A percentile compares a stretch with the other conserved stretches of the same genome.
Evolutionary conservation across 2,329 filamentous ascomycete species (phyloP).

Genomic region (Pyrenophora graminea): DNA sequence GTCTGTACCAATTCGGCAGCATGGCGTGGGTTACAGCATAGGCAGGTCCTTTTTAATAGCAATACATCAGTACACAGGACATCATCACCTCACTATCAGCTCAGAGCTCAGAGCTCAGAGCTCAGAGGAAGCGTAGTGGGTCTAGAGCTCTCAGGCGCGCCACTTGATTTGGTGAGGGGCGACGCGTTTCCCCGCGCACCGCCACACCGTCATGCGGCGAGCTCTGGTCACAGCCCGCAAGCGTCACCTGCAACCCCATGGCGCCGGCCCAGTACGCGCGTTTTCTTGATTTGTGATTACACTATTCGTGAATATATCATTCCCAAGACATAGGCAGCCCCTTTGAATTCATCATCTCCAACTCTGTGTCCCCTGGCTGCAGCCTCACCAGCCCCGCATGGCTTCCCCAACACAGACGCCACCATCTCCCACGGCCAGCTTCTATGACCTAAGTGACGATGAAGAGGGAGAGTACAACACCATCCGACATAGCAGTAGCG

Average conservation of each 20-base stretch:
- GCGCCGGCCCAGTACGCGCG: slow-evolving; percentile 11
- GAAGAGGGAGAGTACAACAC: slow-evolving; percentile 96
- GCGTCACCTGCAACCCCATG: slow-evolving; percentile 21
- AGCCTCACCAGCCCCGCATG: slow-evolving; percentile 34
- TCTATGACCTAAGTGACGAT: slow-evolving; percentile 95
- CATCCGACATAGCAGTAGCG: slow-evolving; percentile 76
- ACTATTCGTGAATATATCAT: background rate
- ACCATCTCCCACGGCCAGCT: slow-evolving; percentile 80
- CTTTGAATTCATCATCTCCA: background rate
- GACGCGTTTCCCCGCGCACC: slow-evolving; percentile 13
- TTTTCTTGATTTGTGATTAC: background rate
- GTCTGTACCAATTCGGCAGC: slow-evolving; percentile 1
- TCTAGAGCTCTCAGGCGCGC: background rate
- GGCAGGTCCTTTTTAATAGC: slow-evolving; percentile 6
- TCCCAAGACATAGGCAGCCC: too few species aligned
- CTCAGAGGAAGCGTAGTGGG: background rate
- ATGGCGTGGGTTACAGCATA: slow-evolving; percentile 10
- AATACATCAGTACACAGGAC: background rate
- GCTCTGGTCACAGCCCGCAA: slow-evolving; percentile 15
- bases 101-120: background rate
- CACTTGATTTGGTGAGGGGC: slow-evolving; percentile 6
- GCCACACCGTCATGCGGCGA: slow-evolving; percentile 13
- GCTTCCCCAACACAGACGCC: slow-evolving; percentile 42
- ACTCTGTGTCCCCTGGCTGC: slow-evolving; percentile 1
- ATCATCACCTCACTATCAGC: background rate